Base-by-base conservation (phyloP, 768 basidiomycete genomes). In the Panus rudis region DNA sequence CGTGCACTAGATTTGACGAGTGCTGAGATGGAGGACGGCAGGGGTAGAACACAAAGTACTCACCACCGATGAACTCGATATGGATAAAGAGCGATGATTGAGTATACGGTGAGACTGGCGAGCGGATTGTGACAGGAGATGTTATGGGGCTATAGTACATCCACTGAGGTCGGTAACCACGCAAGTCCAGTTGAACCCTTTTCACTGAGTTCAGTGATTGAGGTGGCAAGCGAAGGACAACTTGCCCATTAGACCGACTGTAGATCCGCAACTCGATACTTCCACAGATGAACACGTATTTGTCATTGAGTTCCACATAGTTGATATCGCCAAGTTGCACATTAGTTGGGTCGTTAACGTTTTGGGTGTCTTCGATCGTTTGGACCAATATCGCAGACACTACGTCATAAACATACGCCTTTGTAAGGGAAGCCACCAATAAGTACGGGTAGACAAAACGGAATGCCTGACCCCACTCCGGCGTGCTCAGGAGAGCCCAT, bases 371-470 rank as follows among this genome's bases (percentile, higher is more conserved):
- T 3, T 63, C 47, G 25, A 84, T 67, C 5, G 66, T 68, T 55
- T 81, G 73, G 1, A 75, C 55, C 12, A 78, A 50, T 17, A 59
- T 49, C 0, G 72, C 75, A 0, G 73, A 70, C 2, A 69, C 68
- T 19, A 88, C 64, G 50, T 90, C 76, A 72, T 76, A 87, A 2
- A 88, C 45, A 48, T 71, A 84, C 0, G 77, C 77, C 26, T 58
- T 59, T 14, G 62, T 54, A 13, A 48, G 22, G 2, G 70, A 66
- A 1, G 72, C 71, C 3, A 76, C 73, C 2, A 84, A 61, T 6
- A 90, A 63, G 10, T 70, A 75, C 2, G 85, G 85, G 54, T 81
- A 81, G 6, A 77, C 78, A 46, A 85, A 75, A 13, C 83, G 74
- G 59, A 74, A 87, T 0, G 84, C 84, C 4, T 53, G 60, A 4